phyloP scores from a whole-genome alignment of 2,329 filamentous ascomycete genomes.

The Hymenoscyphus fraxineus region DNA sequence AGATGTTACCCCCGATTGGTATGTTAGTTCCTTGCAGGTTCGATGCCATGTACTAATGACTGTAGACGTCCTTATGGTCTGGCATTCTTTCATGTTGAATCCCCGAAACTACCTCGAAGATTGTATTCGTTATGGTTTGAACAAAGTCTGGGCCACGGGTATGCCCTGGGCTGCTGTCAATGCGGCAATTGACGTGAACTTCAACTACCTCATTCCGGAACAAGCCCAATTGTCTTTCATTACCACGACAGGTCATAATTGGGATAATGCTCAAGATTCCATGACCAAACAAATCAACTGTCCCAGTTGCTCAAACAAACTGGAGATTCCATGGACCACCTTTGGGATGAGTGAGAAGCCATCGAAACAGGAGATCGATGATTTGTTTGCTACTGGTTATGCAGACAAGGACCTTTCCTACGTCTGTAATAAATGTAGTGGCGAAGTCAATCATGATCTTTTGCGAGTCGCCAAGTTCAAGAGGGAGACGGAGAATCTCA shows the following conservation, averaged over 20 bases:
- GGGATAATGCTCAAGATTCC: conserved; percentile 57
- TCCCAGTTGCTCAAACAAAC: conserved; percentile 45
- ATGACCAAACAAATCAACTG: conserved; percentile 49
- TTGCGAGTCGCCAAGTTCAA: conserved; percentile 61
- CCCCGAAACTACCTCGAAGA: conserved; percentile 73
- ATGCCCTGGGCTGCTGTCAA: conserved; percentile 65
- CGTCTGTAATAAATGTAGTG: conserved; percentile 49
- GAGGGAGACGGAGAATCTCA: conserved; percentile 49
- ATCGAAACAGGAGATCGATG: conserved; percentile 32
- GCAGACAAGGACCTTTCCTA: conserved; percentile 53
- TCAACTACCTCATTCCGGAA: conserved; percentile 51
- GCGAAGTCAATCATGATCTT: conserved; percentile 50
- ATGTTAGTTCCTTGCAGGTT: conserved; percentile 38
- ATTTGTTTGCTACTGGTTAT: conserved; percentile 51
- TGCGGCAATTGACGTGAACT: conserved; percentile 53
- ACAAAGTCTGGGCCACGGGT: conserved; percentile 55
- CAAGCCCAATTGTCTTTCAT: conserved; percentile 47
- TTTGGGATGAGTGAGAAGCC: conserved; percentile 39
- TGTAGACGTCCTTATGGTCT: conserved; percentile 71
- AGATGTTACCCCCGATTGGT: conserved; percentile 58
- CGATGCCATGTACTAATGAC: conserved; percentile 14
- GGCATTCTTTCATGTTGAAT: conserved; percentile 77
- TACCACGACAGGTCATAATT: conserved; percentile 45
- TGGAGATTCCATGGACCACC: conserved; percentile 59
- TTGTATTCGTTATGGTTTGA: conserved; percentile 54